Evolutionary conservation across 1,284 basidiomycete genomes (phyloP).

Genomic region (Pascua sp.): DNA sequence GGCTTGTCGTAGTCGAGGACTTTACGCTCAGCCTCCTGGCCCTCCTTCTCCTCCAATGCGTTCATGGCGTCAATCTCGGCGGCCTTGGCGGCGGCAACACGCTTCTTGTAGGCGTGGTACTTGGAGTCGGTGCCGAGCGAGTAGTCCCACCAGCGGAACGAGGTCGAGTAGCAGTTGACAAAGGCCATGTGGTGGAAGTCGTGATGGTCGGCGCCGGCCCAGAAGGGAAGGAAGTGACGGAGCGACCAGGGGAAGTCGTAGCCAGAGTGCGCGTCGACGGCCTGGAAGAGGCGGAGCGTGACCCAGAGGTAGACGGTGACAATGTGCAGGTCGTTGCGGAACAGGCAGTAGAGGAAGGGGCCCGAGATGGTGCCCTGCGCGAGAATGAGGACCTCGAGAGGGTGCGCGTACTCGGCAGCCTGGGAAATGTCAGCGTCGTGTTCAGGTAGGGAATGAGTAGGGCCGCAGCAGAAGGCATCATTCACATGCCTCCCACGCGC

Average conservation of each 20-base stretch:
- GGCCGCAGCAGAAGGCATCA: too few species aligned
- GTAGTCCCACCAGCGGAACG: conserved; percentile 87
- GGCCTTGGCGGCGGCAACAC: conserved; percentile 57
- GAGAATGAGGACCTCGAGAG: conserved; percentile 87
- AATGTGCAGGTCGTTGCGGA: conserved; percentile 59
- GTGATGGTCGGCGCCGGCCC: conserved; percentile 98
- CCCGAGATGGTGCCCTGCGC: conserved; percentile 78
- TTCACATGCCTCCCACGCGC: neutral
- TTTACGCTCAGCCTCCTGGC: conserved; percentile 66
- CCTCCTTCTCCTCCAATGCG: conserved; percentile 64
- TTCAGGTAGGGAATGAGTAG: neutral
- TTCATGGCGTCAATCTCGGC: conserved; percentile 47
- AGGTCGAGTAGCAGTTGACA: conserved; percentile 72
- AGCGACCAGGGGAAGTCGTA: conserved; percentile 99
- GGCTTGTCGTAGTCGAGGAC: conserved; percentile 33
- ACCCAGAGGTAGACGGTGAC: conserved; percentile 94
- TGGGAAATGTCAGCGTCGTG: too few species aligned
- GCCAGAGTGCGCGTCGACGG: conserved; percentile 94
- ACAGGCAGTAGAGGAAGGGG: conserved; percentile 74
- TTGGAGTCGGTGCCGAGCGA: conserved; percentile 78
- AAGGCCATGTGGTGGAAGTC: conserved; percentile 75
- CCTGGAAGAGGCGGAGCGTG: conserved; percentile 86
- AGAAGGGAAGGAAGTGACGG: conserved; percentile 90
- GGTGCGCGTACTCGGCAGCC: conserved; percentile 93
- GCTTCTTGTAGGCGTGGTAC: conserved; percentile 71